Conservation (phyloP, 2,329 filamentous ascomycete genomes). For the Paecilomyces niveus region DNA sequence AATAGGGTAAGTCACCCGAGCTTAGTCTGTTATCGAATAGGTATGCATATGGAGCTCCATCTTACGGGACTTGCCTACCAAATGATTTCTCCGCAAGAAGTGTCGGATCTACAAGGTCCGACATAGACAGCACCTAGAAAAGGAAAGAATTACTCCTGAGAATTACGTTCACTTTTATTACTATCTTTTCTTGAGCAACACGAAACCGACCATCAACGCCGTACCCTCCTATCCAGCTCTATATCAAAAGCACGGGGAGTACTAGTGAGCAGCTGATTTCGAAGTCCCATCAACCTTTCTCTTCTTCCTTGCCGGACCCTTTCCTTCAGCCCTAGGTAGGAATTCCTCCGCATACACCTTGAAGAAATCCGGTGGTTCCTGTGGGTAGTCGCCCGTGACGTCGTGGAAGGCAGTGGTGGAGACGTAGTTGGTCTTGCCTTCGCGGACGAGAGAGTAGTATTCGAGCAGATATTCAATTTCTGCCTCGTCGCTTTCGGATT, state of each 20-base stretch:
- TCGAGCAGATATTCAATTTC: constrained; percentile 46
- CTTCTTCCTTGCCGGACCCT: constrained; percentile 4
- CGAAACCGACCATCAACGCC: background rate
- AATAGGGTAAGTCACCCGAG: no score
- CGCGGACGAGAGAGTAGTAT: constrained; percentile 47
- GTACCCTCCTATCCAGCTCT: background rate
- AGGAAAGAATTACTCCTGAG: background rate
- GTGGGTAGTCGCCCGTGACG: constrained; percentile 41
- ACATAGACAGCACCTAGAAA: no score
- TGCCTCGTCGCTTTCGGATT: constrained; percentile 29
- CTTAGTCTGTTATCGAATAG: no score
- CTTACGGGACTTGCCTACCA: no score
- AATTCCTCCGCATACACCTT: constrained; percentile 38
- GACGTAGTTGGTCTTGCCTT: constrained; percentile 50
- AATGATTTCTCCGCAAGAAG: no score
- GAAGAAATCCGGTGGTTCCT: constrained; percentile 45
- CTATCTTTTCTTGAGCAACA: background rate
- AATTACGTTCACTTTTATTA: background rate
- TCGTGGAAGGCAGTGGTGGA: constrained; percentile 45
- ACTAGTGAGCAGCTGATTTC: background rate
- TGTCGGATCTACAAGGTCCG: no score
- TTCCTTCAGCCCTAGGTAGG: constrained; percentile 7
- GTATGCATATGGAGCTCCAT: no score
- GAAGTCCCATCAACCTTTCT: constrained; percentile 2
- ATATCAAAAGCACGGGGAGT: background rate